Evolutionary conservation across 192 early-diverging fungal species (phyloP).

Genomic region (Linderina pennispora): DNA sequence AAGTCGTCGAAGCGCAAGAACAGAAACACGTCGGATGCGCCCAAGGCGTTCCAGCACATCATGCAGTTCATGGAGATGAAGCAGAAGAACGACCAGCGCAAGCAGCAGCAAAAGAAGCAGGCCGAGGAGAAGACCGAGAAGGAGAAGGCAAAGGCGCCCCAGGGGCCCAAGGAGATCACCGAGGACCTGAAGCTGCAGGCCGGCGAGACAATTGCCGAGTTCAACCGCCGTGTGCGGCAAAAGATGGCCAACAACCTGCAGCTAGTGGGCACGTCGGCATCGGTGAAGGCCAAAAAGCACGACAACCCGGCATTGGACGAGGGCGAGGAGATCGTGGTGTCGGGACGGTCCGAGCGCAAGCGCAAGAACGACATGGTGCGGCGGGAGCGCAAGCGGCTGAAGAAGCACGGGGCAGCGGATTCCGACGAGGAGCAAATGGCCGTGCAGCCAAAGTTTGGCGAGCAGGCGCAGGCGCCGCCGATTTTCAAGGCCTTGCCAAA

Average conservation of each 20-base stretch:
- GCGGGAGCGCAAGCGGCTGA: constrained; percentile 23
- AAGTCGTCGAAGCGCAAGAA: constrained; percentile 18
- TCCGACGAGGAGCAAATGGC: constrained; percentile 7
- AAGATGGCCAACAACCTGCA: constrained; percentile 40
- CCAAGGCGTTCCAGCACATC: constrained; percentile 32
- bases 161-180: constrained; percentile 10
- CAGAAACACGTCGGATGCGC: constrained; percentile 17
- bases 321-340: constrained; percentile 11
- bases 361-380: constrained; percentile 17
- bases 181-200: constrained; percentile 28
- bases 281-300: neutral
- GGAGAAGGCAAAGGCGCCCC: neutral
- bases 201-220: constrained; percentile 31
- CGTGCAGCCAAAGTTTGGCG: constrained; percentile 27
- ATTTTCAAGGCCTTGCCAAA: constrained; percentile 38
- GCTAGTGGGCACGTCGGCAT: constrained; percentile 9
- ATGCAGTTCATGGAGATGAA: constrained; percentile 28
- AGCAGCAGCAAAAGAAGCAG: constrained; percentile 3
- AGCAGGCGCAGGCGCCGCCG: constrained; percentile 41
- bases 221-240: constrained; percentile 18
- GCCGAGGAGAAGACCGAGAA: constrained; percentile 5
- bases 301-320: constrained; percentile 23
- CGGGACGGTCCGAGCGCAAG: constrained; percentile 30
- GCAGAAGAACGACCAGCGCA: constrained; percentile 11
- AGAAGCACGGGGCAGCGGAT: constrained; percentile 13